Conservation (phyloP, 306 rosid genomes). For the Cucumis hystrix region DNA sequence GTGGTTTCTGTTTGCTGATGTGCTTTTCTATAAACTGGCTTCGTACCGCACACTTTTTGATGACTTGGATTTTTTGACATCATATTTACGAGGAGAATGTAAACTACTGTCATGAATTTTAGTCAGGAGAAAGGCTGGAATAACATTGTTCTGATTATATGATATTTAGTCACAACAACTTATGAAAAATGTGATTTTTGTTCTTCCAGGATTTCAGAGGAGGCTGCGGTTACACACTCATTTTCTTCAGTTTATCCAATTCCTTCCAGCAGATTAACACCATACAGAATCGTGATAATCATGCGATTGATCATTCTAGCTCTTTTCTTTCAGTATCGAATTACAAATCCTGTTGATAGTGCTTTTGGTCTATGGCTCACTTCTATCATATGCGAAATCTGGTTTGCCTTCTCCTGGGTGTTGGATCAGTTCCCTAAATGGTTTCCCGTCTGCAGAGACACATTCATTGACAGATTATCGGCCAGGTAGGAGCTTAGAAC, state of each 20-base stretch:
- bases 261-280: slow-evolving; percentile 46
- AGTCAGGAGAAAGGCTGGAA: background rate
- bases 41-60: background rate
- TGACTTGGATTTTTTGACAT: background rate
- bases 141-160: background rate
- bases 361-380: slow-evolving; percentile 96
- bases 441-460: slow-evolving; percentile 69
- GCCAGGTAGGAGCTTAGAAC: slow-evolving; percentile 45
- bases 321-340: slow-evolving; percentile 89
- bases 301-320: slow-evolving; percentile 58
- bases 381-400: slow-evolving; percentile 88
- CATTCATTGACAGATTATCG: slow-evolving; percentile 53
- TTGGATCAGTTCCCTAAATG: slow-evolving; percentile 97
- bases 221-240: slow-evolving; percentile 22
- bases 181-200: slow-evolving; percentile 1
- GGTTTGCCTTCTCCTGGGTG: slow-evolving; percentile 97
- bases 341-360: slow-evolving; percentile 86
- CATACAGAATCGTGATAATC: slow-evolving; percentile 57
- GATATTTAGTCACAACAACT: background rate
- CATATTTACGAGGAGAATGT: background rate
- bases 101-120: background rate
- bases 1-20: background rate
- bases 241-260: slow-evolving; percentile 56
- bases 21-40: background rate
- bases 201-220: slow-evolving; percentile 49